Conservation (phyloP, 768 basidiomycete genomes). For the Solioccasus polychromus region DNA sequence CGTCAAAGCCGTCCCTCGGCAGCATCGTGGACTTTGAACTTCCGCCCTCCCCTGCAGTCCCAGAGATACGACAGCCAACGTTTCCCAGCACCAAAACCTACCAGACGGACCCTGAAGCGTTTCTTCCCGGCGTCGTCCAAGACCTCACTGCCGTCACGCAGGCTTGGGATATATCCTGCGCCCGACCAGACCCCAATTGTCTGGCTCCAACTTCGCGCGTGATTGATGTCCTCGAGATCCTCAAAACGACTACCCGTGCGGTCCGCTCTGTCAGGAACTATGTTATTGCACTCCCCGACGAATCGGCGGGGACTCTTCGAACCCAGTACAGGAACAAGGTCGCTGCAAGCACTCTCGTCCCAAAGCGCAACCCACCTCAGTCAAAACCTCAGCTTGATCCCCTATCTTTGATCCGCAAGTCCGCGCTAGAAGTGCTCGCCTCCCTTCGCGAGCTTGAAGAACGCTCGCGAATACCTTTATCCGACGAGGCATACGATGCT, state of each 20-base stretch:
- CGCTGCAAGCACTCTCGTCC: constrained; percentile 32
- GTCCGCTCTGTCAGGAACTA: constrained; percentile 85
- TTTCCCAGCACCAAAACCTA: constrained; percentile 59
- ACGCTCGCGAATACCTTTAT: constrained; percentile 65
- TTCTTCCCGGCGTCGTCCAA: constrained; percentile 75
- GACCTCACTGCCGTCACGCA: constrained; percentile 64
- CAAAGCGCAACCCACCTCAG: constrained; percentile 35
- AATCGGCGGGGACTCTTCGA: constrained; percentile 53
- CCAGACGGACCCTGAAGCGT: constrained; percentile 73
- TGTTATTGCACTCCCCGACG: constrained; percentile 76
- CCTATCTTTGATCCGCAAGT: constrained; percentile 64
- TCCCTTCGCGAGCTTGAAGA: constrained; percentile 82
- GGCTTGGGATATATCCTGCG: constrained; percentile 53
- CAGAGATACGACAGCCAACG: constrained; percentile 41
- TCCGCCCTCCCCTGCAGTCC: constrained; percentile 66
- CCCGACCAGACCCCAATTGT: constrained; percentile 16
- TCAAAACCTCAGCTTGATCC: constrained; percentile 50
- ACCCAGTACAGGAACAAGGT: constrained; percentile 56
- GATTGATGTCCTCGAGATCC: constrained; percentile 61
- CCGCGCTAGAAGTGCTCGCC: constrained; percentile 81
- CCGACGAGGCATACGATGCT: constrained; percentile 80
- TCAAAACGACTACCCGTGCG: constrained; percentile 77
- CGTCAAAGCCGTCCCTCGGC: constrained; percentile 37
- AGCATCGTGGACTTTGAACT: constrained; percentile 54
- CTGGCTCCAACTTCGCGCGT: constrained; percentile 23